Percentiles rank a stretch among this genome's conserved stretches.
These are phyloP conservation scores for Lodderomyces pseudojiufengensis DNA, from an alignment of 1,139 yeast genomes.

Conservation along the genomic window DNA sequence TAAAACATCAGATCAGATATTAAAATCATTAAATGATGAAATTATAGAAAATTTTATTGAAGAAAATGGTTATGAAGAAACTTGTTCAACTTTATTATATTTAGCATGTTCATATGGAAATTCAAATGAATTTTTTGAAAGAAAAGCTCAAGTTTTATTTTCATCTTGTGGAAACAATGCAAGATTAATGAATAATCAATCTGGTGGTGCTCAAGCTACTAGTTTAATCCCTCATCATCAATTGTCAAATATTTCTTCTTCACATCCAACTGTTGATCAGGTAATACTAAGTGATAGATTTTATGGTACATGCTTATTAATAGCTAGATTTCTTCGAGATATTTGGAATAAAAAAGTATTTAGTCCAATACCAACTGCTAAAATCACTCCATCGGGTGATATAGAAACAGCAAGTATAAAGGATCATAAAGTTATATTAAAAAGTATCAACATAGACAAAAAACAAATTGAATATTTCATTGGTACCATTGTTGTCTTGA, in stretches of 20 bases:
- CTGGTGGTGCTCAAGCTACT: slow-evolving; percentile 10
- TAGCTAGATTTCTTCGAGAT: slow-evolving; percentile 73
- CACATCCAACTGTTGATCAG: slow-evolving; percentile 52
- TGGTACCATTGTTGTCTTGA: slow-evolving; percentile 61
- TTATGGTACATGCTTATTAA: slow-evolving; percentile 80
- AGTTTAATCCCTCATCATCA: slow-evolving; percentile 14
- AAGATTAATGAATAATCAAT: slow-evolving; percentile 33
- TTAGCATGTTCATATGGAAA: slow-evolving; percentile 73
- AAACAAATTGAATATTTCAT: slow-evolving; percentile 60
- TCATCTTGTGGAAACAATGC: slow-evolving; percentile 56
- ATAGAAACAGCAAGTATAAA: slow-evolving; percentile 43
- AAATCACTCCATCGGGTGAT: slow-evolving; percentile 35
- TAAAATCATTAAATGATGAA: slow-evolving; percentile 66
- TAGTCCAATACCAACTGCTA: slow-evolving; percentile 41
- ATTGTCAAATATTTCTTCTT: background rate
- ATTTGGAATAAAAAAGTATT: slow-evolving; percentile 78
- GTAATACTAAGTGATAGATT: slow-evolving; percentile 88
- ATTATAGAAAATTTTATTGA: slow-evolving; percentile 45
- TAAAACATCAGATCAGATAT: slow-evolving; percentile 74
- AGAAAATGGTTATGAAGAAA: slow-evolving; percentile 58
- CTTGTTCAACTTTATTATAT: slow-evolving; percentile 82
- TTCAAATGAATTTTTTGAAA: slow-evolving; percentile 46
- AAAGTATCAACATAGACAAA: slow-evolving; percentile 49
- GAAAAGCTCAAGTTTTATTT: slow-evolving; percentile 49
- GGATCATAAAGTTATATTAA: slow-evolving; percentile 41